Conservation (phyloP, 768 basidiomycete genomes). For the Russula griseocarnosa region DNA sequence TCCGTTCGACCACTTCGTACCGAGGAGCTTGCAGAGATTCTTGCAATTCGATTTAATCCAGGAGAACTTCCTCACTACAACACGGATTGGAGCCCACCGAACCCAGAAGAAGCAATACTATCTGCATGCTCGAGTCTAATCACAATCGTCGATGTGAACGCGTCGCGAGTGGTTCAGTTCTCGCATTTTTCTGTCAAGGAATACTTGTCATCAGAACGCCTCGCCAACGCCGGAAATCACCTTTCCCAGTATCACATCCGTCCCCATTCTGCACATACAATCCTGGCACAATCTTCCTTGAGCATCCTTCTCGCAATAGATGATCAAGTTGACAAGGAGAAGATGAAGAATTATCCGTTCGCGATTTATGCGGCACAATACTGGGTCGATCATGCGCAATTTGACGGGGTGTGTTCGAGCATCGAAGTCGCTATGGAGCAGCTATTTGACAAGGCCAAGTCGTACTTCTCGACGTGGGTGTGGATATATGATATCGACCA, state of each 20-base stretch:
- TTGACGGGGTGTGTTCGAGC: background rate
- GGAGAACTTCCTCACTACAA: background rate
- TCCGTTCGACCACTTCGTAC: background rate
- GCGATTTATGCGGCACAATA: background rate
- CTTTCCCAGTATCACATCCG: constrained; percentile 3
- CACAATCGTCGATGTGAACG: background rate
- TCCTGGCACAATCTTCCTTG: background rate
- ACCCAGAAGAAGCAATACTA: background rate
- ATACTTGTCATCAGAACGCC: background rate
- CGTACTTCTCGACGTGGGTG: background rate
- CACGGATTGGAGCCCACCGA: background rate
- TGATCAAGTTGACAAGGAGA: background rate
- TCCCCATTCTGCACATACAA: background rate
- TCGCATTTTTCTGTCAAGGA: background rate
- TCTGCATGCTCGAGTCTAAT: background rate
- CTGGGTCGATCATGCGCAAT: constrained; percentile 1
- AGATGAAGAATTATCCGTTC: background rate
- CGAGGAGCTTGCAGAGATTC: background rate
- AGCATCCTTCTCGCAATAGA: background rate
- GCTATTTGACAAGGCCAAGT: background rate
- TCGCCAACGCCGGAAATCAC: background rate
- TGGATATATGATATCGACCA: constrained; percentile 7
- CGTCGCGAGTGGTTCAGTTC: background rate
- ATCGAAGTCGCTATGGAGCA: background rate
- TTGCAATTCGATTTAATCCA: background rate